Conservation (phyloP, 495 filamentous ascomycete species). For the Talaromyces proteolyticus region DNA sequence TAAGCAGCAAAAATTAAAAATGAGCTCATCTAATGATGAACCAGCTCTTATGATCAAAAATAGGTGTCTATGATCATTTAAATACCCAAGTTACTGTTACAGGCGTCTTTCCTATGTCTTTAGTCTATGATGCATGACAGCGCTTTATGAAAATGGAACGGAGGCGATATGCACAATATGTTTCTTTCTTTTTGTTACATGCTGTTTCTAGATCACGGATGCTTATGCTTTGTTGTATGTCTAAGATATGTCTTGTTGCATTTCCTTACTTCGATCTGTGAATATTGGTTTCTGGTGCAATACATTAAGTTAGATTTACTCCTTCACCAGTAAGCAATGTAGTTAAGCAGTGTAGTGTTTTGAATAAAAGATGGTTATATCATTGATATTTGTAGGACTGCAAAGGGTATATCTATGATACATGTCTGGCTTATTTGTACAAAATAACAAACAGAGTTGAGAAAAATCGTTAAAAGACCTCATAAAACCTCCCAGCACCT, state of each 20-base stretch:
- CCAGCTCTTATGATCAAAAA: too few relatives aligned
- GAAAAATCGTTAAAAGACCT: too few relatives aligned
- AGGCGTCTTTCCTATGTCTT: not conserved
- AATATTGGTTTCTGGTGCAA: not conserved
- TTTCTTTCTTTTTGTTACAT: not conserved
- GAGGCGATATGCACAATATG: not conserved
- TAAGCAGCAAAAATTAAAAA: not conserved
- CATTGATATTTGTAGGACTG: too few relatives aligned
- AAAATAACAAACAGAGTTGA: not conserved
- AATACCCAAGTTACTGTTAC: not conserved
- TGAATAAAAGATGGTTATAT: too few relatives aligned
- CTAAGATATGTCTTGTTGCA: not conserved
- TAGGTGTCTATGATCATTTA: not conserved
- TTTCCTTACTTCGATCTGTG: not conserved
- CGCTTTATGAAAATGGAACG: not conserved
- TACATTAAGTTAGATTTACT: not conserved
- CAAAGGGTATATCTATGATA: too few relatives aligned
- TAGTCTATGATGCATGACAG: slow-evolving; percentile 1
- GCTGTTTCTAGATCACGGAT: too few relatives aligned
- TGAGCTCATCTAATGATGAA: not conserved
- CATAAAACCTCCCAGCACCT: too few relatives aligned
- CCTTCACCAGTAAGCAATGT: not conserved
- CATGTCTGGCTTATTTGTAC: not conserved
- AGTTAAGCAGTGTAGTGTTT: not conserved
- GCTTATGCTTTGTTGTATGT: not conserved